Base-by-base conservation (phyloP, 129 eudicot genomes). In the Helianthus tuberosus region DNA sequence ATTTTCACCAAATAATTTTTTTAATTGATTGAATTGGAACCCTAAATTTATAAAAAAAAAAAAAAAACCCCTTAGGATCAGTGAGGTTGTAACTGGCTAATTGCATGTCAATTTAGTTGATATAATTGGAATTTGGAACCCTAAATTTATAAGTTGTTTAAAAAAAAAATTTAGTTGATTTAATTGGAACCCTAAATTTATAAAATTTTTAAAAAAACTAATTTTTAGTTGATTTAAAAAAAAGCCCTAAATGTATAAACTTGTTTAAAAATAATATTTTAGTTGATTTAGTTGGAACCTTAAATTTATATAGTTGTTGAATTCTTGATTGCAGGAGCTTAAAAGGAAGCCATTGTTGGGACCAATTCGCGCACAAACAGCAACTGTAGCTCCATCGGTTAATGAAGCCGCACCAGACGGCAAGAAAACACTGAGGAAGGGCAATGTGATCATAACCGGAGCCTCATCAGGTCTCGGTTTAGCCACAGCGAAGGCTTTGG, bases 381-480 rank as follows among this genome's bases (percentile, higher is more conserved):
- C 82, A 6, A 75, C 98, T 0, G 81, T 93, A 27, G 72, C 94
- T 35, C 97, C 98, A 60, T 74, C 85, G 1, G 73, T 88, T 70
- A 77, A 35, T 41, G 94, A 84, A 16, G 76, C 83, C 20, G 64
- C 86, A 52, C 71, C 87, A 11, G 90, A 83, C 10, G 86, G 71
- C 38, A 94, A 94, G 84, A 94, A 94, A 77, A 91, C 96, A 3
- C 80, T 91, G 6, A 80, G 97, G 43, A 93, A 94, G 68, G 98
- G 98, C 66, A 88, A 74, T 47, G 98, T 83, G 23, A 74, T 94
- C 10, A 91, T 94, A 44, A 94, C 97, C 0, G 97, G 98, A 77
- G 96, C 98, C 64, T 94, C 98, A 39, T 90, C 98, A 1, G 98
- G 98, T 25, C 69, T 94, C 13, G 98, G 98, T 64, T 81, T 94